These are phyloP conservation scores for Salix caprea DNA, from an alignment of 345 rosid genomes.

Conservation along the genomic window DNA sequence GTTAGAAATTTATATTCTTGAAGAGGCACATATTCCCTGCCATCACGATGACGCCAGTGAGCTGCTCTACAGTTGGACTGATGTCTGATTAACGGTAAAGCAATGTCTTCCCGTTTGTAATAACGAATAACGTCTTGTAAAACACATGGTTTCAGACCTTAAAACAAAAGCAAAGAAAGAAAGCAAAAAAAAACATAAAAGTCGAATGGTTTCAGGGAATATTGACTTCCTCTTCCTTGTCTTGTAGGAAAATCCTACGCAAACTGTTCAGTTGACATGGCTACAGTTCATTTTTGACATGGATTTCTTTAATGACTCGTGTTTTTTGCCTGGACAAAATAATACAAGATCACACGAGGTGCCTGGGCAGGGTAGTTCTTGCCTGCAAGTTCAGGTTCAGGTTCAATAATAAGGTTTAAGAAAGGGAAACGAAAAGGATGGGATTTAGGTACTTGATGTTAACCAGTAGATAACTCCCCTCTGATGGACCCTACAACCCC, in stretches of 20 bases:
- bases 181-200: too few relatives aligned
- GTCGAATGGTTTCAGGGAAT: not conserved
- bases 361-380: not conserved
- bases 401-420: not conserved
- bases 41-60: not conserved
- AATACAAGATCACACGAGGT: not conserved
- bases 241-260: not conserved
- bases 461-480: slow-evolving; percentile 8
- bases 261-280: slow-evolving; percentile 3
- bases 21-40: slow-evolving; percentile 12
- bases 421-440: slow-evolving; percentile 6
- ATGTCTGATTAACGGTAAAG: not conserved
- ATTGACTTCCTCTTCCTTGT: not conserved
- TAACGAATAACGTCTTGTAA: not conserved
- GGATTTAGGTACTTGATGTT: slow-evolving; percentile 34
- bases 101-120: not conserved
- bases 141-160: not conserved
- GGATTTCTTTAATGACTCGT: not conserved
- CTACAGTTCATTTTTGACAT: not conserved
- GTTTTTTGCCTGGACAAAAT: not conserved
- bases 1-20: not conserved
- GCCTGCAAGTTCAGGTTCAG: not conserved
- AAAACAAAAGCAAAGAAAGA: too few relatives aligned
- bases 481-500: slow-evolving; percentile 19
- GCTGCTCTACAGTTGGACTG: not conserved